Evolutionary conservation across 139 green algal genomes (phyloP).

Genomic region (Chlorella sp.): DNA sequence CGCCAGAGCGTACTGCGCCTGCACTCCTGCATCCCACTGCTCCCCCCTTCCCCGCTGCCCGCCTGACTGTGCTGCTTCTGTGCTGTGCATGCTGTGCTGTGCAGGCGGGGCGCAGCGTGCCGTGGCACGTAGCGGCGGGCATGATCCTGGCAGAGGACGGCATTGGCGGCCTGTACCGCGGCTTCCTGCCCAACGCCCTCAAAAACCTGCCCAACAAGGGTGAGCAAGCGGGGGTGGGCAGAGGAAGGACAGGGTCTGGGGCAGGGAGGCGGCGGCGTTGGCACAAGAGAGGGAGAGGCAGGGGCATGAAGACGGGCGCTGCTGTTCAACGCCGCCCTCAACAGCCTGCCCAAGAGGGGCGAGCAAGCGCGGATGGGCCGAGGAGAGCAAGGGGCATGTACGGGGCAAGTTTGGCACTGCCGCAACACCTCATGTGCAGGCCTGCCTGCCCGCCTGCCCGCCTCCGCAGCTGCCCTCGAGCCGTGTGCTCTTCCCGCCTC

Average conservation of each 20-base stretch:
- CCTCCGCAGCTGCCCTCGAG: no score
- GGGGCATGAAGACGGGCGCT: no score
- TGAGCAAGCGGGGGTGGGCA: constrained; percentile 6
- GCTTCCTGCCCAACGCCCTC: constrained; percentile 82
- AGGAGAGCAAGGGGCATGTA: background rate
- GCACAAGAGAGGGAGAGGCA: no score
- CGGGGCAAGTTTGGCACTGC: background rate
- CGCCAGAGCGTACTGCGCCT: background rate
- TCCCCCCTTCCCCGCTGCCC: background rate
- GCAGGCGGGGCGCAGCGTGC: constrained; percentile 12
- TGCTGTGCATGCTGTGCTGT: background rate
- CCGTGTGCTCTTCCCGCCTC: no score
- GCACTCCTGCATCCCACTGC: background rate
- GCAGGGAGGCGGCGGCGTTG: background rate
- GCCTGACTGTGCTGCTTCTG: background rate
- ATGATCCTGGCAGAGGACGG: constrained; percentile 60
- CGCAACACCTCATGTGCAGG: background rate
- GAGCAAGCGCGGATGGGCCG: background rate
- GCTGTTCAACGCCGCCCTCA: no score
- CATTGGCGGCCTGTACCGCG: constrained; percentile 71
- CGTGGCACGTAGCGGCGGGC: background rate
- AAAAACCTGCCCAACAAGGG: constrained; percentile 92
- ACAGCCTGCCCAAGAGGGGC: background rate
- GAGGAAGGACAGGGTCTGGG: background rate
- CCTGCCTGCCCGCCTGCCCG: background rate